Percentiles rank a stretch among this genome's conserved stretches.
These are phyloP conservation scores for Cyclostephanos tholiformis DNA, from an alignment of 108 stramenopile genomes.

Conservation along the genomic window DNA sequence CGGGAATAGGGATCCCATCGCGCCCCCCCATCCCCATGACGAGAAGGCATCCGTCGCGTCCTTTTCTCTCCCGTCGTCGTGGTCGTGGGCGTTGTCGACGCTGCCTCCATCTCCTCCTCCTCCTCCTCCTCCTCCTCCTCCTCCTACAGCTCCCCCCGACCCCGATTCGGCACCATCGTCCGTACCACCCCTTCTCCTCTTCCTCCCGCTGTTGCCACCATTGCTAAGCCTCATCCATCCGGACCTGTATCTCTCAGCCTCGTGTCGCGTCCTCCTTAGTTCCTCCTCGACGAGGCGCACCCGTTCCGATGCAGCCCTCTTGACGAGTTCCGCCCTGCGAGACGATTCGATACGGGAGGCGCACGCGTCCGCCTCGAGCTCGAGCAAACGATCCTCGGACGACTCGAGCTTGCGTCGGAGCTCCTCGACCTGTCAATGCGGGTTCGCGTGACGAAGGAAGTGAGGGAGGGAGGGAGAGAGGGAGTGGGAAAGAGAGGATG, in stretches of 20 bases:
- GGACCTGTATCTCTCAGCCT: too few relatives aligned
- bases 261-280: conserved; percentile 22
- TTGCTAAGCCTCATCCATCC: too few relatives aligned
- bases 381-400: conserved; percentile 24
- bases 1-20: too few relatives aligned
- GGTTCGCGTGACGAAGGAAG: neutral
- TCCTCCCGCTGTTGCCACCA: too few relatives aligned
- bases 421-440: conserved; percentile 5
- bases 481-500: neutral
- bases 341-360: too few relatives aligned
- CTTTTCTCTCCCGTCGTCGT: neutral
- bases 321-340: too few relatives aligned
- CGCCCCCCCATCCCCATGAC: too few relatives aligned
- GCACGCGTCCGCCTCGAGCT: conserved; percentile 34
- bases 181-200: too few relatives aligned
- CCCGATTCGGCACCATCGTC: too few relatives aligned
- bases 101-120: too few relatives aligned
- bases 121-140: too few relatives aligned
- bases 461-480: neutral
- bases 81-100: neutral
- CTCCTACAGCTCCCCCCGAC: too few relatives aligned
- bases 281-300: conserved; percentile 44
- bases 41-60: neutral
- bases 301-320: conserved; percentile 18
- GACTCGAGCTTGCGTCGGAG: conserved; percentile 24